These are phyloP conservation scores for Prunella vulgaris DNA, from an alignment of 257 asterid genomes.

Conservation along the genomic window DNA sequence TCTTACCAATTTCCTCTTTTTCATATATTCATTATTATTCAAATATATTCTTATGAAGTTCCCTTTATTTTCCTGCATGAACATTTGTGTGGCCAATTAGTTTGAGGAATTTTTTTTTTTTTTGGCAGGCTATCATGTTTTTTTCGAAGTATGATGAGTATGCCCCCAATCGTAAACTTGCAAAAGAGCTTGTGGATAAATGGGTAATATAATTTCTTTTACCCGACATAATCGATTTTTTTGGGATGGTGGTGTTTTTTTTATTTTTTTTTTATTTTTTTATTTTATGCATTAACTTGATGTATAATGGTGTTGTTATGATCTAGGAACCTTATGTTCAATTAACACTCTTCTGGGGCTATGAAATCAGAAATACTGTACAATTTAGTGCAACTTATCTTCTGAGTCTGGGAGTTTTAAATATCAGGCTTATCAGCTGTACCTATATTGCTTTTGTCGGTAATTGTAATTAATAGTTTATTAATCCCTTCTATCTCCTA, in stretches of 20 bases:
- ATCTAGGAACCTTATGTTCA: background rate
- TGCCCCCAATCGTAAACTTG: slow-evolving; percentile 77
- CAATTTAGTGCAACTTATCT: background rate
- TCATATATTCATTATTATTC: slow-evolving; percentile 3
- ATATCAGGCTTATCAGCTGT: background rate
- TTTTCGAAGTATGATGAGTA: slow-evolving; percentile 91
- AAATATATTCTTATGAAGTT: background rate
- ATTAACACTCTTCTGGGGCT: background rate
- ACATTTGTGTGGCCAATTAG: background rate
- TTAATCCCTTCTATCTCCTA: slow-evolving; percentile 11
- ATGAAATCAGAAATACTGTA: background rate
- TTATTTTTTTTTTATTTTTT: too few species aligned
- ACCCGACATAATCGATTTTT: background rate
- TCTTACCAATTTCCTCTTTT: background rate
- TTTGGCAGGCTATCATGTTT: slow-evolving; percentile 87
- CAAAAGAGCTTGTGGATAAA: slow-evolving; percentile 95
- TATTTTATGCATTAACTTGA: background rate
- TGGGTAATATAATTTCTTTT: slow-evolving; percentile 57
- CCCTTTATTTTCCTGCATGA: background rate
- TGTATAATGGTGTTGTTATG: background rate
- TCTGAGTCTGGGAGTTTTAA: background rate
- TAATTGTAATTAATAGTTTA: slow-evolving; percentile 8
- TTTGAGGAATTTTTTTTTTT: slow-evolving; percentile 5
- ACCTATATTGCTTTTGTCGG: background rate
- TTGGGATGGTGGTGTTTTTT: background rate